Percentiles rank a stretch among this genome's conserved stretches.
Conservation (phyloP, 1,139 yeast genomes). For the Geotrichum restrictum region DNA sequence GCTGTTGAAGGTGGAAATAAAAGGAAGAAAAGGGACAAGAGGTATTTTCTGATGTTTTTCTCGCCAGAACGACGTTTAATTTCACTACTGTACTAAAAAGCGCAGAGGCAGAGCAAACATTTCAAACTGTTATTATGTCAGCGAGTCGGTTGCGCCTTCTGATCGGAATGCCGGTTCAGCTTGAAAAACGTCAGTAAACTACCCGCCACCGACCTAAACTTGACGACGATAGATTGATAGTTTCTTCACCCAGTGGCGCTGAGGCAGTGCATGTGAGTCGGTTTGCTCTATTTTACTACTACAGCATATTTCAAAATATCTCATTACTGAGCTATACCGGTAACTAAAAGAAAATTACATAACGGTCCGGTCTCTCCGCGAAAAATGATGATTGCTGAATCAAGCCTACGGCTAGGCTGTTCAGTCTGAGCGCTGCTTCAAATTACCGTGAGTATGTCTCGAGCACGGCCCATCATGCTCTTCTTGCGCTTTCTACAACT, state of each 20-base stretch:
- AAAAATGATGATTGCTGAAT: no score
- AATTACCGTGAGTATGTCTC: no score
- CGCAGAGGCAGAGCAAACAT: background rate
- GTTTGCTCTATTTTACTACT: background rate
- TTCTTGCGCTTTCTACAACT: conserved; percentile 6
- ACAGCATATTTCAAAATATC: background rate
- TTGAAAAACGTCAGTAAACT: no score
- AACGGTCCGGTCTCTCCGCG: no score
- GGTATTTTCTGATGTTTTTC: background rate
- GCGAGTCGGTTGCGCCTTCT: background rate
- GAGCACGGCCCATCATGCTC: no score
- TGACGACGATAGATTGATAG: background rate
- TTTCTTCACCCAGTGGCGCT: background rate
- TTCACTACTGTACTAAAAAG: background rate
- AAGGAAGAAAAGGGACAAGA: background rate
- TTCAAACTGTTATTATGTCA: background rate
- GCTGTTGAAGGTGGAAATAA: background rate
- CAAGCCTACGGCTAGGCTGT: no score
- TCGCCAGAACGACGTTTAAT: background rate
- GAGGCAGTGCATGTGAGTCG: conserved; percentile 1
- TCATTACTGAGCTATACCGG: background rate
- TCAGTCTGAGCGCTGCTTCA: no score
- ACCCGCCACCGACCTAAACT: background rate
- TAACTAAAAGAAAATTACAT: no score
- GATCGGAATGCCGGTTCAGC: background rate